Evolutionary conservation across 345 rosid species (phyloP), one percentile per base, ranked within the genome.

Genomic region (Euphorbia peplus): DNA sequence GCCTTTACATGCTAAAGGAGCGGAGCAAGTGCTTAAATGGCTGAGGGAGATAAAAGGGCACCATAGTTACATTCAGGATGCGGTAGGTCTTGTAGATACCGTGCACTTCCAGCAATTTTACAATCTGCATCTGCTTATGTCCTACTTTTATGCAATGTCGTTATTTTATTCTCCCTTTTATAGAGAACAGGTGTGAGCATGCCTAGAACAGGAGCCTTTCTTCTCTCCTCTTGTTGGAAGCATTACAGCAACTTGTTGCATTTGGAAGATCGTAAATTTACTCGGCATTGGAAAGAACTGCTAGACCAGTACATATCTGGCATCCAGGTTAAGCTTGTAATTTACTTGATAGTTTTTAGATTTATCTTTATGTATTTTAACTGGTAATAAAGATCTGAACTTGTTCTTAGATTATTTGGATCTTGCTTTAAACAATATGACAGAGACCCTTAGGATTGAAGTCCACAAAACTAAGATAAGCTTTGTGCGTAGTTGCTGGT

Each of bases 191-290:
- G 76, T 62, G 63, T 76, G 70, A 70, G 75, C 70, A 32, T 70
- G 55, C 42, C 68, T 64, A 74, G 42, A 44, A 70, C 81, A 61
- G 79, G 91, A 70, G 82, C 83, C 60, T 75, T 79, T 37, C 83
- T 93, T 55, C 84, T 93, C 61, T 88, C 87, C 76, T 90, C 97
- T 46, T 90, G 97, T 70, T 93, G 98, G 98, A 90, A 86, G 84
- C 90, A 90, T 72, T 93, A 83, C 65, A 67, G 91, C 70, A 54
- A 72, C 73, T 79, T 93, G 51, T 76, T 90, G 78, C 89, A 81
- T 79, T 70, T 93, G 79, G 98, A 92, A 79, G 95, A 88, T 80
- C 82, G 50, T 52, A 86, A 80, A 47, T 83, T 86, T 73, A 71
- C 78, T 64, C 79, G 77, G 87, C 73, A 46, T 70, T 82, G 81